Conservation (phyloP, 768 basidiomycete genomes). For the Tricholoma flavovirens region DNA sequence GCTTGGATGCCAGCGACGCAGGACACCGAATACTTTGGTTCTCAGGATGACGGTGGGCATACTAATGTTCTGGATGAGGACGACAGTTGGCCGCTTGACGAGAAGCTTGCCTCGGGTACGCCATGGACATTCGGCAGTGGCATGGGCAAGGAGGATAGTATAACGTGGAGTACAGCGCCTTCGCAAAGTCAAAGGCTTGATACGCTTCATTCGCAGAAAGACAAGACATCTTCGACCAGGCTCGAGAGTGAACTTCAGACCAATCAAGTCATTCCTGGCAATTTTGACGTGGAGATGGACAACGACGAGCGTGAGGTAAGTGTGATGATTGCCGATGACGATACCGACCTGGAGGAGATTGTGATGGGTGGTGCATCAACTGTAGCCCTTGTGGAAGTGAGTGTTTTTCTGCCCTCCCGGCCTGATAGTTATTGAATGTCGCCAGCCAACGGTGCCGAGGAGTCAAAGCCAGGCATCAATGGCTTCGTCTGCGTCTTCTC, state of each 20-base stretch:
- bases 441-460: constrained; percentile 24
- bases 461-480: constrained; percentile 55
- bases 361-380: constrained; percentile 32
- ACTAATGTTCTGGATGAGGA: constrained; percentile 44
- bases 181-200: constrained; percentile 50
- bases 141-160: constrained; percentile 55
- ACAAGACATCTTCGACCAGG: constrained; percentile 1
- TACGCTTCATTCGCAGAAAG: constrained; percentile 24
- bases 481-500: constrained; percentile 42
- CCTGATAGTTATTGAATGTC: constrained; percentile 1
- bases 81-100: constrained; percentile 74
- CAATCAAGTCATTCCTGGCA: constrained; percentile 19
- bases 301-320: constrained; percentile 30
- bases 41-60: constrained; percentile 29
- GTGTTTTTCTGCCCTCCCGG: constrained; percentile 13
- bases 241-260: constrained; percentile 12
- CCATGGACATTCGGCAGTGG: constrained; percentile 59
- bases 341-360: constrained; percentile 37
- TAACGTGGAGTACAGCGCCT: constrained; percentile 70
- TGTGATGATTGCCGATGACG: constrained; percentile 23
- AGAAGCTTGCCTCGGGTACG: constrained; percentile 48
- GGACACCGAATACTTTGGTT: constrained; percentile 45
- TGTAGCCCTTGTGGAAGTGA: constrained; percentile 38
- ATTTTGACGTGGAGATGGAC: constrained; percentile 35
- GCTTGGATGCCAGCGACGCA: constrained; percentile 59